A percentile compares a stretch with the other conserved stretches of the same genome.
These are phyloP conservation scores for Exophiala spinifera DNA, from an alignment of 2,329 filamentous ascomycete genomes.

Conservation along the genomic window DNA sequence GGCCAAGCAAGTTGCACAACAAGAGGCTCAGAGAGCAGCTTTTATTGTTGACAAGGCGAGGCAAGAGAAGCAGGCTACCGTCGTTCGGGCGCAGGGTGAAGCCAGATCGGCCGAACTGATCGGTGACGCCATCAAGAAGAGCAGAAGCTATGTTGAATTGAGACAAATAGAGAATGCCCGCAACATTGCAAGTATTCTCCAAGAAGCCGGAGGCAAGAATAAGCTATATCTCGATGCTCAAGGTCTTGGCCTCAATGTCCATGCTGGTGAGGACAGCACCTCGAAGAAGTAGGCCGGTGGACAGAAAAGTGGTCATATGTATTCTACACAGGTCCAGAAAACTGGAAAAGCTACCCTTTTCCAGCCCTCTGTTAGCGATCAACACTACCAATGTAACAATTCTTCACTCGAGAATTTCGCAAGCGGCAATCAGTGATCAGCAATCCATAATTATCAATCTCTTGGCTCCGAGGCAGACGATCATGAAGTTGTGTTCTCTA, in stretches of 20 bases:
- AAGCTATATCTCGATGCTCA: slow-evolving; percentile 90
- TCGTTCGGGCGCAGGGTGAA: slow-evolving; percentile 98
- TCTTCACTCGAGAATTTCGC: slow-evolving; percentile 27
- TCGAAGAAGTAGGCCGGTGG: slow-evolving; percentile 10
- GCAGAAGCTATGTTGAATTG: slow-evolving; percentile 90
- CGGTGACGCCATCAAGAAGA: slow-evolving; percentile 99
- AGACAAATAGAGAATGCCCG: slow-evolving; percentile 97
- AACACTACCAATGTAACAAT: slow-evolving; percentile 26
- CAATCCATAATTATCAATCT: too few relatives aligned
- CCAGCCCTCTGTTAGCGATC: slow-evolving; percentile 19
- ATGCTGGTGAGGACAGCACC: slow-evolving; percentile 31
- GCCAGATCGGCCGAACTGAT: slow-evolving; percentile 96
- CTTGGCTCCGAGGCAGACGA: too few relatives aligned
- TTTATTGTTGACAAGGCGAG: slow-evolving; percentile 98
- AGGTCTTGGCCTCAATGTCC: slow-evolving; percentile 86
- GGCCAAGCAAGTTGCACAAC: slow-evolving; percentile 69
- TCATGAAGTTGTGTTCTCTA: too few relatives aligned
- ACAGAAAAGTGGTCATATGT: neutral
- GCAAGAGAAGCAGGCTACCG: slow-evolving; percentile 98
- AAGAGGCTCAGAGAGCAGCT: slow-evolving; percentile 94
- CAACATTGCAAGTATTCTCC: slow-evolving; percentile 79
- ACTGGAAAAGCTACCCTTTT: neutral
- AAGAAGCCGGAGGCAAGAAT: slow-evolving; percentile 83
- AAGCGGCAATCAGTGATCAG: too few relatives aligned
- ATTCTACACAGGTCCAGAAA: slow-evolving; percentile 3